A percentile compares a stretch with the other conserved stretches of the same genome.
Evolutionary conservation across 495 filamentous ascomycete genomes (phyloP).

Genomic region (Hypoxylon fuscum): DNA sequence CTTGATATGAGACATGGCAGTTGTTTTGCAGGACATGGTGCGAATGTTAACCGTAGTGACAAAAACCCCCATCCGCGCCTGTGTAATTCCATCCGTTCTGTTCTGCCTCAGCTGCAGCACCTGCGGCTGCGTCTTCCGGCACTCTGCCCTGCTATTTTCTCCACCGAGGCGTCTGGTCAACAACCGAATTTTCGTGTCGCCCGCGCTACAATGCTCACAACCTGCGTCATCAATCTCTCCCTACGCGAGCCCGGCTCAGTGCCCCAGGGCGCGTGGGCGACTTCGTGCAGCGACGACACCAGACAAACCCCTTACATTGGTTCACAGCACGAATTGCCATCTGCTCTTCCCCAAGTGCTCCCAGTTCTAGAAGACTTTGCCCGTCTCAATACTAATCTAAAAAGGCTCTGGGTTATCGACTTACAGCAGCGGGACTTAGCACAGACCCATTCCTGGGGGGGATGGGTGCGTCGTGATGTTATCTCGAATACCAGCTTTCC

Average conservation of each 20-base stretch:
- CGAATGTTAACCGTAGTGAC: no score
- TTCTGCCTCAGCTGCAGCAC: conserved; percentile 17
- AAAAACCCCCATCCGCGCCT: conserved; percentile 11
- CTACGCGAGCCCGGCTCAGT: conserved; percentile 6
- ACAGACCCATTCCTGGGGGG: not conserved
- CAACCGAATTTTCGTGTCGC: not conserved
- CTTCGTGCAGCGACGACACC: conserved; percentile 14
- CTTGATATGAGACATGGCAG: conserved; percentile 18
- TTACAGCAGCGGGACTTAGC: not conserved
- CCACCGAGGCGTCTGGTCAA: conserved; percentile 4
- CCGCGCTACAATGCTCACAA: conserved; percentile 15
- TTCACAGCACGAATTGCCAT: not conserved
- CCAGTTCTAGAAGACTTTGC: conserved; percentile 11
- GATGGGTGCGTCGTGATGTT: conserved; percentile 27
- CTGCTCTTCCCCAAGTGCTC: conserved; percentile 14
- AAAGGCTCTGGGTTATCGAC: conserved; percentile 19
- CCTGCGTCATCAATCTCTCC: conserved; percentile 22
- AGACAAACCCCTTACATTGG: conserved; percentile 8
- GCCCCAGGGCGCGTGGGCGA: conserved; percentile 6
- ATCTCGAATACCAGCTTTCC: conserved; percentile 11
- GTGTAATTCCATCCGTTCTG: conserved; percentile 15
- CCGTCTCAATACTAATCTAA: conserved; percentile 2
- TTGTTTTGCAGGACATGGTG: not conserved
- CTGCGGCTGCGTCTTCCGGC: conserved; percentile 21
- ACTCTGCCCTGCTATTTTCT: conserved; percentile 18